Base-by-base conservation (phyloP, 1,284 basidiomycete genomes). In the Cutaneotrichosporon sp. region DNA sequence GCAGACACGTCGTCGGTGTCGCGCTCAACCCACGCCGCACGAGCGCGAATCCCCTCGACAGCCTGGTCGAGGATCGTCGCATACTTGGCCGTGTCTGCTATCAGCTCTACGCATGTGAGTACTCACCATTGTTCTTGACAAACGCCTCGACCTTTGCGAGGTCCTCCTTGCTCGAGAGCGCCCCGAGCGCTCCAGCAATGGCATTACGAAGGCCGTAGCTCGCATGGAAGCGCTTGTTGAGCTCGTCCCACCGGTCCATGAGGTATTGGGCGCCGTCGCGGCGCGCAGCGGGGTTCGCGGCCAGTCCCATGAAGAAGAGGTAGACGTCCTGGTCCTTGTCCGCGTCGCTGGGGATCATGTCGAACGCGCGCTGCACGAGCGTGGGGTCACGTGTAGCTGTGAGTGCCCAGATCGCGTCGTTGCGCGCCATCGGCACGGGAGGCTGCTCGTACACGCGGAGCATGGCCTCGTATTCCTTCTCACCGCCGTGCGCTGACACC, bases 391-490 rank as follows among this genome's bases (percentile, higher is more conserved):
- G 65, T 32, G 77, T 64, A 21, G 75, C 65, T 46, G 75, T 74
- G 9, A 81, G 71, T 1, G 75, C 72, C 64, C 75, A 75, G 89
- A 93, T 86, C 42, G 89, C 87, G 63, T 88, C 83, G 65, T 86
- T 84, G 69, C 86, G 85, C 53, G 87, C 84, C 1, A 86, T 85
- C 0, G 92, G 90, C 36, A 90, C 91, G 72, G 85, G 84, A 4
- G 90, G 87, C 63, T 89, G 87, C 72, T 86, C 84, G 76, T 89
- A 88, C 40, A 94, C 85, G 60, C 83, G 82, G 67, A 89, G 84
- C 52, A 90, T 83, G 58, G 88, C 87, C 60, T 91, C 86, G 76
- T 89, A 97, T 77, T 96, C 93, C 56, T 82, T 82, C 56, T 83
- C 83, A 16, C 91, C 92, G 60, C 92, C 93, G 73, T 88, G 82